Percentiles rank a stretch among this genome's conserved stretches.
Evolutionary conservation across 2,329 filamentous ascomycete genomes (phyloP).

Genomic region (Aspergillus japonicus): DNA sequence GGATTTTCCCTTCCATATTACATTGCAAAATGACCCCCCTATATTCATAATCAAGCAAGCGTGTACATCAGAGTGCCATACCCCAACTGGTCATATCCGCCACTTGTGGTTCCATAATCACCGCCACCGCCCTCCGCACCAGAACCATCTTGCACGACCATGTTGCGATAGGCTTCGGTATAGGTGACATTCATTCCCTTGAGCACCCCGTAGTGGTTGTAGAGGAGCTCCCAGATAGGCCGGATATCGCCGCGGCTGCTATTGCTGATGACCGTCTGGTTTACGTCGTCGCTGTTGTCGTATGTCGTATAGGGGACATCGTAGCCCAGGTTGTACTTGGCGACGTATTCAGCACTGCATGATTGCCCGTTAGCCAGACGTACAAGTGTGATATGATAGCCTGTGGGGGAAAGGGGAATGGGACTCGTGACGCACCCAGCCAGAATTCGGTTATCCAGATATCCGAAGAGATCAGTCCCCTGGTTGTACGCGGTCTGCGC

Average conservation of each 20-base stretch:
- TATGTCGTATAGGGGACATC: conserved; percentile 46
- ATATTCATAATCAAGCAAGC: too few relatives aligned
- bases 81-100: conserved; percentile 45
- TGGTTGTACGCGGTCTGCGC: conserved; percentile 47
- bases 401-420: too few relatives aligned
- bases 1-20: too few relatives aligned
- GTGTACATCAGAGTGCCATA: conserved; percentile 34
- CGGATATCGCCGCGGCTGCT: conserved; percentile 35
- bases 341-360: conserved; percentile 17
- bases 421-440: conserved; percentile 28
- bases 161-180: conserved; percentile 38
- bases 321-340: conserved; percentile 46
- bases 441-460: conserved; percentile 36
- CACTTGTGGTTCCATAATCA: conserved; percentile 43
- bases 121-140: conserved; percentile 48
- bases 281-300: conserved; percentile 37
- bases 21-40: too few relatives aligned
- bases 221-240: conserved; percentile 43
- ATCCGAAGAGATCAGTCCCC: conserved; percentile 42
- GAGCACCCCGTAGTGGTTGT: conserved; percentile 41
- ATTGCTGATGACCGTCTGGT: conserved; percentile 35
- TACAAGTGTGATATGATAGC: too few relatives aligned
- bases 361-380: too few relatives aligned
- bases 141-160: conserved; percentile 31
- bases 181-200: conserved; percentile 41